Base-by-base conservation (phyloP, 192 early-diverging fungal genomes). In the Coemansia sp. region DNA sequence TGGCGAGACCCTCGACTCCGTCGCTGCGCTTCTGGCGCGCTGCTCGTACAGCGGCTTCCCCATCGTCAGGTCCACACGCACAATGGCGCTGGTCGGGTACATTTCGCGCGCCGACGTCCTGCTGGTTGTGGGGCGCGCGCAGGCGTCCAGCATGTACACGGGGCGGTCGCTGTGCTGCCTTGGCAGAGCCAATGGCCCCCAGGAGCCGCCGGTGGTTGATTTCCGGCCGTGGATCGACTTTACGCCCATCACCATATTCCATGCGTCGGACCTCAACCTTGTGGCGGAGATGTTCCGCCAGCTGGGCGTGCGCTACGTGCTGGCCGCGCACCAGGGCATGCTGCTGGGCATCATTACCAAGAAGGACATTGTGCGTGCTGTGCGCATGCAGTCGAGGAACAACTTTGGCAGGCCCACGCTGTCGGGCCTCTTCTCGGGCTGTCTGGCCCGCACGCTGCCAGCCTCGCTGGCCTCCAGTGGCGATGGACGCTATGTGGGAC, bases 31-130 rank as follows among this genome's bases (percentile, higher is more conserved):
- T 38, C 63, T 77, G 55, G 63, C 72, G 20, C 41, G 85, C 18
- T 71, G 89, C 18, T 62, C 86, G 16, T 85, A 87, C 48, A 87
- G 81, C n/a, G 94, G 93, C 5, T 93, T 89, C 41, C 93, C 93
- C 0, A 83, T 94, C 0, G 86, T 95, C 26, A 69, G 85, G 43
- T 85, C 85, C 3, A n/a, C 60, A 2, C 64, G 84, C 20, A 84
- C 90, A 18, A 83, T 88, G 78, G 73, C 77, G 57, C 65, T 94
- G 9, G 76, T 88, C 1, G 93, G 93, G 4, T 94, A 92, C 69
- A 89, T 94, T 23, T 81, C 82, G 15, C 78, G 88, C 20, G 78
- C 88, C 0, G 89, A 91, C 35, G 52, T 92, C 51, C 51, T 51
- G 33, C 68, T 83, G 76, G 72, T 67, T 0, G 67, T 64, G 2